Evolutionary conservation across 371 early-diverging fungal species (phyloP).

Genomic region (Batkoa obscura): DNA sequence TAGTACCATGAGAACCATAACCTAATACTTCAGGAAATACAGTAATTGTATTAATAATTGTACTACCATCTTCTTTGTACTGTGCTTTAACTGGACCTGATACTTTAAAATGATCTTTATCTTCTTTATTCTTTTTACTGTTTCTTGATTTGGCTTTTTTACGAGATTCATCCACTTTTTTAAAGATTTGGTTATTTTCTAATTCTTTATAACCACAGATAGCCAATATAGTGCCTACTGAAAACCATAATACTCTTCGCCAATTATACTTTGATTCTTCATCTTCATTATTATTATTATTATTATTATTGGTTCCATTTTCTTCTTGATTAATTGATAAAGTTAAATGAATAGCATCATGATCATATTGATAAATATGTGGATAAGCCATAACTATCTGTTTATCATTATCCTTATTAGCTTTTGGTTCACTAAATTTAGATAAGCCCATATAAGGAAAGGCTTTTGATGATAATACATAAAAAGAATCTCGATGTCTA

Average conservation of each 20-base stretch:
- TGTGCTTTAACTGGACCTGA: background rate
- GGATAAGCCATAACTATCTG: no score
- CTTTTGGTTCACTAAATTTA: background rate
- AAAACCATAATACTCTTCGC: background rate
- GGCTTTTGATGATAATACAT: slow-evolving; percentile 18
- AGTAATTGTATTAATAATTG: slow-evolving; percentile 13
- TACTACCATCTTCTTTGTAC: slow-evolving; percentile 4
- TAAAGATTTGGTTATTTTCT: background rate
- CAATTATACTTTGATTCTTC: background rate
- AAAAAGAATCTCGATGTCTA: slow-evolving; percentile 27
- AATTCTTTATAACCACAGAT: background rate
- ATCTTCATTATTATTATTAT: background rate
- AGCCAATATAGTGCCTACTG: background rate
- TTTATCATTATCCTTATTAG: background rate
- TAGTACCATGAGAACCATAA: slow-evolving; percentile 91
- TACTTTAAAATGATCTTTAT: background rate
- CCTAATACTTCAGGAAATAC: slow-evolving; percentile 38
- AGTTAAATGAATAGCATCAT: background rate
- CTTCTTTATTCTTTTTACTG: background rate
- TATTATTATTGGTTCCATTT: background rate
- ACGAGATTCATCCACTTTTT: background rate
- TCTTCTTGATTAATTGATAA: background rate
- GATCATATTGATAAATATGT: background rate
- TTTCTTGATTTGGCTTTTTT: background rate
- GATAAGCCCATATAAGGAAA: background rate